Conservation (phyloP, 1,284 basidiomycete species). For the Ganoderma lucidum region DNA sequence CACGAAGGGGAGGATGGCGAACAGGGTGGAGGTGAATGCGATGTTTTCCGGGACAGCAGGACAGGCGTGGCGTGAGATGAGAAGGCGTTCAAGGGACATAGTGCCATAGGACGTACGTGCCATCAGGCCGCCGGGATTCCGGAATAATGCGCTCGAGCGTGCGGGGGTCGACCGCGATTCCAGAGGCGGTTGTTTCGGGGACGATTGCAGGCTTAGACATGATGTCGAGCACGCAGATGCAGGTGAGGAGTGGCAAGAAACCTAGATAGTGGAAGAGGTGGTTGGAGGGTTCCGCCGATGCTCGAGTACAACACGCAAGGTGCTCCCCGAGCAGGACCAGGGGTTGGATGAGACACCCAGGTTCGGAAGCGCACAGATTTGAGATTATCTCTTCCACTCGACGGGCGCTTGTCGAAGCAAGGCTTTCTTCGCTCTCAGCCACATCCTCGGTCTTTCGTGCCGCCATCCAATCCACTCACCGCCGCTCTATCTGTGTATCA, state of each 20-base stretch:
- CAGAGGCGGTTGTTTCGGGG: conserved; percentile 74
- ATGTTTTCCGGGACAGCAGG: background rate
- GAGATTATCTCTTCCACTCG: conserved; percentile 21
- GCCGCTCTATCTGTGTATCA: background rate
- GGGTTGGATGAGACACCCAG: background rate
- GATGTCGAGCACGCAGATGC: background rate
- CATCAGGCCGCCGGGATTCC: conserved; percentile 84
- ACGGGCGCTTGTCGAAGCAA: conserved; percentile 12
- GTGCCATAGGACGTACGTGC: conserved; percentile 71
- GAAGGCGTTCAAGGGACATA: conserved; percentile 9
- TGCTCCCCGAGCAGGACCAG: background rate
- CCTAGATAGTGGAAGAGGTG: background rate
- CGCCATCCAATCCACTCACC: background rate
- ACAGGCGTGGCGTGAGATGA: background rate
- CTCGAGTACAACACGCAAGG: background rate
- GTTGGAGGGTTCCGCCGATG: background rate
- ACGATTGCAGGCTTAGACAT: conserved; percentile 84
- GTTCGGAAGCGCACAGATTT: conserved; percentile 25
- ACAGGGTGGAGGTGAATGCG: background rate
- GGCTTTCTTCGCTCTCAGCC: conserved; percentile 20
- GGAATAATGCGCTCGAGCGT: conserved; percentile 91
- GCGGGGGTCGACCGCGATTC: conserved; percentile 85
- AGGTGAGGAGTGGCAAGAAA: background rate
- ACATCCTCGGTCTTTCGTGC: conserved; percentile 8
- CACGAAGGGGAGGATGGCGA: background rate